Evolutionary conservation across 2,329 filamentous ascomycete species (phyloP).

Genomic region (Botrytis medusae): DNA sequence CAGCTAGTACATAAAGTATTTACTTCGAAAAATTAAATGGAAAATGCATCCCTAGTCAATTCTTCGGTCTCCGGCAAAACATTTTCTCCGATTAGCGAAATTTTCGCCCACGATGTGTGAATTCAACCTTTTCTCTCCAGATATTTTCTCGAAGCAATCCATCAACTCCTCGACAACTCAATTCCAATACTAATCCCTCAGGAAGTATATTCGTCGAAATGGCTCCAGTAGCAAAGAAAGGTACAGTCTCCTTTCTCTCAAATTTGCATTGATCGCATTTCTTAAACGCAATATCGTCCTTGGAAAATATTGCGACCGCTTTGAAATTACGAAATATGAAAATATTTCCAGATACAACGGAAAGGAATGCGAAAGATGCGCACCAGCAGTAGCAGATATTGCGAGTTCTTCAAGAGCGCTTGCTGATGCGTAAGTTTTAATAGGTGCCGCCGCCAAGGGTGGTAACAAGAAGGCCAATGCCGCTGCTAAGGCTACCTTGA

Average conservation of each 20-base stretch:
- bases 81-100: slow-evolving; percentile 13
- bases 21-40: not conserved
- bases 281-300: slow-evolving; percentile 26
- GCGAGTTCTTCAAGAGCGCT: slow-evolving; percentile 71
- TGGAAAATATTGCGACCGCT: slow-evolving; percentile 25
- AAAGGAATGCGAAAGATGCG: slow-evolving; percentile 32
- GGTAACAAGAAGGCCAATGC: slow-evolving; percentile 83
- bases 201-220: slow-evolving; percentile 36
- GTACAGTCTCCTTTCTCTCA: slow-evolving; percentile 36
- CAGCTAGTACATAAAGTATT: not conserved
- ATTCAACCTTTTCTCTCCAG: not conserved
- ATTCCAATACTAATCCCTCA: slow-evolving; percentile 30
- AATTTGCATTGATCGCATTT: slow-evolving; percentile 21
- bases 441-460: slow-evolving; percentile 56
- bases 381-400: slow-evolving; percentile 70
- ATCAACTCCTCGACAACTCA: slow-evolving; percentile 26
- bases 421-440: slow-evolving; percentile 63
- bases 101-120: slow-evolving; percentile 18
- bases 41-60: not conserved
- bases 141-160: slow-evolving; percentile 13
- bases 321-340: slow-evolving; percentile 24
- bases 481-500: slow-evolving; percentile 94
- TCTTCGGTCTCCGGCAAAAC: not conserved
- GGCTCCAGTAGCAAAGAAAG: slow-evolving; percentile 41
- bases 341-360: slow-evolving; percentile 19